These are phyloP conservation scores for Penicillium sp. DNA, from an alignment of 2,329 filamentous ascomycete genomes.

Conservation along the genomic window DNA sequence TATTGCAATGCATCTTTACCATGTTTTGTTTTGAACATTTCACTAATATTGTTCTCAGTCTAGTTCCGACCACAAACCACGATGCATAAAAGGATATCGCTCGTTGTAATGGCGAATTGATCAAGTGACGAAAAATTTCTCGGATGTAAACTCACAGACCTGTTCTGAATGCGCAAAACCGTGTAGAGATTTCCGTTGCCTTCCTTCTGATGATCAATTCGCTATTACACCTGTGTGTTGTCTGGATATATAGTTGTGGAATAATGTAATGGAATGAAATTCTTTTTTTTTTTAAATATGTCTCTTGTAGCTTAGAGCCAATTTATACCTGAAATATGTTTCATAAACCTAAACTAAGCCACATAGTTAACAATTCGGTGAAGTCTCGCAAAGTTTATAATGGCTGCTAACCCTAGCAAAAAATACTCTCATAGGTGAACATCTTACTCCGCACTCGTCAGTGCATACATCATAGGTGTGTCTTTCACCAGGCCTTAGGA, in stretches of 20 bases:
- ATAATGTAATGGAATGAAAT: conserved; percentile 21
- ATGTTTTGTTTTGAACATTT: conserved; percentile 5
- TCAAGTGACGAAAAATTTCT: conserved; percentile 77
- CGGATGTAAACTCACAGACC: conserved; percentile 87
- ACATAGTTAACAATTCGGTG: not conserved
- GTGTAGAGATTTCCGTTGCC: conserved; percentile 99
- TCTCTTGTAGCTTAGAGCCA: not conserved
- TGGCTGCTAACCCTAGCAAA: not conserved
- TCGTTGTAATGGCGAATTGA: conserved; percentile 21
- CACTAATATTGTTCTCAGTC: conserved; percentile 5
- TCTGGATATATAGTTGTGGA: conserved; percentile 13
- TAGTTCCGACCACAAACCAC: not conserved
- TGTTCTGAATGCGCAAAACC: conserved; percentile 89
- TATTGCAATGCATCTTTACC: conserved; percentile 7
- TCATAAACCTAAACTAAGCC: not conserved
- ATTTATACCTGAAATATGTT: not conserved
- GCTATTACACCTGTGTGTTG: conserved; percentile 10
- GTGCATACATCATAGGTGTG: not conserved
- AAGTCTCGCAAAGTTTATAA: not conserved
- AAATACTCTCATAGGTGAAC: too few relatives aligned
- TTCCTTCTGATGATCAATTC: conserved; percentile 84
- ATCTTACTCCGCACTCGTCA: not conserved
- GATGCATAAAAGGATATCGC: conserved; percentile 1
- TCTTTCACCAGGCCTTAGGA: not conserved
- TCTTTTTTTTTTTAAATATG: not conserved